Conservation (phyloP, 2,329 filamentous ascomycete species). For the Simplicillium aogashimaense region DNA sequence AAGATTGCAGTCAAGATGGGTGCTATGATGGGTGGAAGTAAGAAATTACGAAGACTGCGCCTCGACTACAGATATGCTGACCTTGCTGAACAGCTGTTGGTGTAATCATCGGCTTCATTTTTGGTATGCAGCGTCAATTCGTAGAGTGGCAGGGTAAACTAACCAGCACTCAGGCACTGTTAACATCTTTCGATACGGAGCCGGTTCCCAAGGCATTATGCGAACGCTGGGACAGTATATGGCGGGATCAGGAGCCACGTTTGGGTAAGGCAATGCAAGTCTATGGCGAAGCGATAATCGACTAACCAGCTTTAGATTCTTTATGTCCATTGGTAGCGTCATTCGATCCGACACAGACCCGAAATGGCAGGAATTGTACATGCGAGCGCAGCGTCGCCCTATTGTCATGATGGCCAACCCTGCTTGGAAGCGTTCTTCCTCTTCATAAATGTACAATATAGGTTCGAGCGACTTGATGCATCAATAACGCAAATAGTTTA, state of each 20-base stretch:
- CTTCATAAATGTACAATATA: neutral
- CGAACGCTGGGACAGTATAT: constrained; percentile 94
- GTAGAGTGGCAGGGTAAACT: constrained; percentile 5
- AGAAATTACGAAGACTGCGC: constrained; percentile 26
- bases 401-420: constrained; percentile 44
- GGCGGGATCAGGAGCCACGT: constrained; percentile 87
- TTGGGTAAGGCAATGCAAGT: constrained; percentile 54
- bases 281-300: neutral
- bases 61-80: constrained; percentile 17
- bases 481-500: too few relatives aligned
- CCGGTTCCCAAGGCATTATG: constrained; percentile 88
- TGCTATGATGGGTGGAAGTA: constrained; percentile 97
- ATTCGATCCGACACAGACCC: constrained; percentile 86
- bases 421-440: constrained; percentile 22
- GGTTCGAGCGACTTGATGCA: too few relatives aligned
- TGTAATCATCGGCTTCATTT: constrained; percentile 94
- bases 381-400: constrained; percentile 61
- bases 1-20: constrained; percentile 78
- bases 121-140: constrained; percentile 48
- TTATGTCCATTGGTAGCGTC: constrained; percentile 97
- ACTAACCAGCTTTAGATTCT: constrained; percentile 49
- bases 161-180: constrained; percentile 56
- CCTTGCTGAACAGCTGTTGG: constrained; percentile 62
- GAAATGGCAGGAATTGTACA: constrained; percentile 65
- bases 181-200: constrained; percentile 91